Percentiles rank a stretch among this genome's conserved stretches.
phyloP scores from a whole-genome alignment of 2,329 filamentous ascomycete species.

The Aureobasidium leucospermi region DNA sequence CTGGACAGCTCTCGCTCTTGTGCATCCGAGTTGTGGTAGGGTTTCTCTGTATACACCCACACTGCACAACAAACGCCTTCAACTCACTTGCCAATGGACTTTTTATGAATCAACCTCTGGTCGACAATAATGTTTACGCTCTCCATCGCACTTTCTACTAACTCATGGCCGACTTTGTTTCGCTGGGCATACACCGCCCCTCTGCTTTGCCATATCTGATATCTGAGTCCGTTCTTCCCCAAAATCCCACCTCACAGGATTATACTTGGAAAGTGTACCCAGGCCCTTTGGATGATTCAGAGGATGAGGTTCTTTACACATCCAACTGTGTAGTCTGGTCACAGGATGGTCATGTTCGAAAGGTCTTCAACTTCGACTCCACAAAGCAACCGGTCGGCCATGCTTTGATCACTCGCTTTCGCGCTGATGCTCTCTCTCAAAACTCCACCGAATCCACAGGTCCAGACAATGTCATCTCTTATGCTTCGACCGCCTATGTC shows the following conservation, averaged over 20 bases:
- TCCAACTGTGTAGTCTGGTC: constrained; percentile 79
- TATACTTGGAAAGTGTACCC: constrained; percentile 70
- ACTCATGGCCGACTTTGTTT: constrained; percentile 80
- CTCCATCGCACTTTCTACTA: not conserved
- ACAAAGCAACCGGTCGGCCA: constrained; percentile 84
- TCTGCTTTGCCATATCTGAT: constrained; percentile 76
- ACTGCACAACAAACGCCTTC: not conserved
- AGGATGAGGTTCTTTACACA: constrained; percentile 77
- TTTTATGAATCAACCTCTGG: not conserved
- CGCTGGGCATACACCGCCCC: constrained; percentile 84
- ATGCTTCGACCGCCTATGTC: not conserved
- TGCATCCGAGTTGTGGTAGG: not conserved
- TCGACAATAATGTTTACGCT: not conserved
- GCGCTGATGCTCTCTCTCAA: not conserved
- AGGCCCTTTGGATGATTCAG: constrained; percentile 38
- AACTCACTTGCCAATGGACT: not conserved
- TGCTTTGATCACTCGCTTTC: constrained; percentile 75
- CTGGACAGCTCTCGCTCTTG: too few relatives aligned
- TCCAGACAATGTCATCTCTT: not conserved
- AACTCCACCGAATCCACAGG: not conserved
- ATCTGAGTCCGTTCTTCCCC: constrained; percentile 66
- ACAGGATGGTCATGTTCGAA: constrained; percentile 73
- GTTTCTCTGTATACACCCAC: not conserved
- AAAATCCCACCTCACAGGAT: constrained; percentile 55
- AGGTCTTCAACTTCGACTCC: constrained; percentile 76